Conservation (phyloP, 305 asterid species). For the Fraxinus angustifolia region DNA sequence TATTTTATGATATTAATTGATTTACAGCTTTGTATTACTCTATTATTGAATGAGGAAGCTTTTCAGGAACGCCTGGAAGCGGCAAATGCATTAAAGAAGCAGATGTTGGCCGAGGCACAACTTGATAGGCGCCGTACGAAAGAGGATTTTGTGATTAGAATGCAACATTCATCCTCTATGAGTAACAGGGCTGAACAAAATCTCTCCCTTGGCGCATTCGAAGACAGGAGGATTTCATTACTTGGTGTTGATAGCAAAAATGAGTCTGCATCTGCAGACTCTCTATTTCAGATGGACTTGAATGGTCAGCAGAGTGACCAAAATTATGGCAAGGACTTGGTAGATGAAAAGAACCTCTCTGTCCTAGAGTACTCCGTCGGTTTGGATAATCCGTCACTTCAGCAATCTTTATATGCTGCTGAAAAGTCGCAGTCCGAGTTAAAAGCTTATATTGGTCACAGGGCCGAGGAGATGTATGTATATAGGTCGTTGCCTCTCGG, state of each 20-base stretch:
- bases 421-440: constrained; percentile 71
- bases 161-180: constrained; percentile 34
- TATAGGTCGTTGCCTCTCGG: constrained; percentile 87
- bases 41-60: constrained; percentile 25
- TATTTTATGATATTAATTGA: constrained; percentile 7
- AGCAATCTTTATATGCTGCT: constrained; percentile 55
- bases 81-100: constrained; percentile 86
- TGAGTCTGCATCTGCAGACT: constrained; percentile 33
- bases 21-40: constrained; percentile 13
- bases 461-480: constrained; percentile 72
- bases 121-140: constrained; percentile 82
- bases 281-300: constrained; percentile 39
- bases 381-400: constrained; percentile 45
- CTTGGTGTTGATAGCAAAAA: constrained; percentile 32
- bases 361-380: constrained; percentile 38
- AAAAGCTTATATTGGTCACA: constrained; percentile 61
- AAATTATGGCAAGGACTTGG: constrained; percentile 27
- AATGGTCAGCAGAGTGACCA: constrained; percentile 44
- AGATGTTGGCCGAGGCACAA: constrained; percentile 91
- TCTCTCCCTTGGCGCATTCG: constrained; percentile 21
- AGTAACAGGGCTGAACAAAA: constrained; percentile 38
- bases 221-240: constrained; percentile 39
- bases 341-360: constrained; percentile 39
- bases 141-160: constrained; percentile 56
- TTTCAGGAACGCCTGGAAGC: constrained; percentile 93